Conservation (phyloP, 305 asterid species). For the Fraxinus xanthoxyloides region DNA sequence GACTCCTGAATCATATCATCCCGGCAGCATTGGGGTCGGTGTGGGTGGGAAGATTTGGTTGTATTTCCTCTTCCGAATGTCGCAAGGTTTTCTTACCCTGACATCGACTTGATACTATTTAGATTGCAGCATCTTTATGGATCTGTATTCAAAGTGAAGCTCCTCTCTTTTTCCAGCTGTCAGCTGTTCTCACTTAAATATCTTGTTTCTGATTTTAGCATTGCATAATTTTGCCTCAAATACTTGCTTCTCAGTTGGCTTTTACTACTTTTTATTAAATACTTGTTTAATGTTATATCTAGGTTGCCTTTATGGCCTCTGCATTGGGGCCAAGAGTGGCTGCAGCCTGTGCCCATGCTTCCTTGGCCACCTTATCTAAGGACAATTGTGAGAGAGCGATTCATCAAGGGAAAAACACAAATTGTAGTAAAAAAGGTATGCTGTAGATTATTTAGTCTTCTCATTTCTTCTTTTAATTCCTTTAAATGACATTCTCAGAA, state of each 20-base stretch:
- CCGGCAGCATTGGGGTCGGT: background rate
- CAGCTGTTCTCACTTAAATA: background rate
- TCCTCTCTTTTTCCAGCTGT: slow-evolving; percentile 3
- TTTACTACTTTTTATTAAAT: slow-evolving; percentile 11
- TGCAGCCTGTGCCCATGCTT: slow-evolving; percentile 98
- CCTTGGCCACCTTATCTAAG: slow-evolving; percentile 64
- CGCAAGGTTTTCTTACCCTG: slow-evolving; percentile 1
- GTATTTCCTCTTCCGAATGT: slow-evolving; percentile 9
- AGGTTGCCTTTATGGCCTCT: slow-evolving; percentile 94
- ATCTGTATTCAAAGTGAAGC: slow-evolving; percentile 4
- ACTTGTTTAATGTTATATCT: slow-evolving; percentile 28
- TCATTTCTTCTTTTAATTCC: slow-evolving; percentile 11
- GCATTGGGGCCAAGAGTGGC: slow-evolving; percentile 98
- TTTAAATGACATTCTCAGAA: slow-evolving; percentile 31
- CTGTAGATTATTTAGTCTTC: slow-evolving; percentile 4
- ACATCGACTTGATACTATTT: slow-evolving; percentile 1
- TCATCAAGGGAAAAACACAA: slow-evolving; percentile 39
- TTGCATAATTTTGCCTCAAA: slow-evolving; percentile 12
- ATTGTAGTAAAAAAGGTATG: slow-evolving; percentile 45
- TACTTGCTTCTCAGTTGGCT: background rate
- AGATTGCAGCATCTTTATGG: slow-evolving; percentile 3
- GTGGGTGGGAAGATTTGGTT: background rate
- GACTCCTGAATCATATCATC: background rate
- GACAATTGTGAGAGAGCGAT: slow-evolving; percentile 52
- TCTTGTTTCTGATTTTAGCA: slow-evolving; percentile 6